These are phyloP conservation scores for Agrostemma githago DNA, from an alignment of 148 eudicot genomes.

Conservation along the genomic window DNA sequence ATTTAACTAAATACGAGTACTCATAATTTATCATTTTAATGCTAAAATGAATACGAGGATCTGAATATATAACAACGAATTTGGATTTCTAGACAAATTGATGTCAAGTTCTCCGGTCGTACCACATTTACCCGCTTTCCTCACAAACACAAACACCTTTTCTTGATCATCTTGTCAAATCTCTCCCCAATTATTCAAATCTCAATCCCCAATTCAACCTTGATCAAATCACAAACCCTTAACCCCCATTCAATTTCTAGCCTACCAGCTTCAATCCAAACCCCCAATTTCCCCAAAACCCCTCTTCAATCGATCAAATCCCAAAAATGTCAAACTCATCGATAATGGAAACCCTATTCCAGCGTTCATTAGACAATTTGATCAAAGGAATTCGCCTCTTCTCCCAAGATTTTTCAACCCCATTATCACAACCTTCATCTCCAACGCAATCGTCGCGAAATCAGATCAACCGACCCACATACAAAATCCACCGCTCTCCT, in stretches of 20 bases:
- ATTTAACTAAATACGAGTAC: too few species aligned
- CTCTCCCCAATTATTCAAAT: background rate
- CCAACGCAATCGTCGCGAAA: slow-evolving; percentile 60
- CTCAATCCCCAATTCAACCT: background rate
- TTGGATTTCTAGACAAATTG: too few species aligned
- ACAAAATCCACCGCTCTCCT: slow-evolving; percentile 70
- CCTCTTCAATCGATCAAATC: too few species aligned
- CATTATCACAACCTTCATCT: slow-evolving; percentile 45
- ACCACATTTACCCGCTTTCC: too few species aligned
- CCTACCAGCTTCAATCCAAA: background rate
- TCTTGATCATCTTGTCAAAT: background rate
- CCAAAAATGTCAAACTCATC: background rate
- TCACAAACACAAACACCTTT: too few species aligned
- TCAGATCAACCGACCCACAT: slow-evolving; percentile 65
- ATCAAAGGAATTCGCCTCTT: slow-evolving; percentile 42
- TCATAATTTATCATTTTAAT: too few species aligned
- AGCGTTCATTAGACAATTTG: background rate
- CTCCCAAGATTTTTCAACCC: slow-evolving; percentile 25
- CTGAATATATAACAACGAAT: too few species aligned
- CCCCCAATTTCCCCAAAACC: background rate
- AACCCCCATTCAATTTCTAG: background rate
- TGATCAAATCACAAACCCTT: background rate
- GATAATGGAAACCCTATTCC: slow-evolving; percentile 2
- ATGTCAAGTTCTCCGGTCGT: too few species aligned
- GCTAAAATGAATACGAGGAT: too few species aligned